A percentile compares a stretch with the other conserved stretches of the same genome.
These are phyloP conservation scores for Salvia miltiorrhiza DNA, from an alignment of 257 asterid species.

Conservation along the genomic window DNA sequence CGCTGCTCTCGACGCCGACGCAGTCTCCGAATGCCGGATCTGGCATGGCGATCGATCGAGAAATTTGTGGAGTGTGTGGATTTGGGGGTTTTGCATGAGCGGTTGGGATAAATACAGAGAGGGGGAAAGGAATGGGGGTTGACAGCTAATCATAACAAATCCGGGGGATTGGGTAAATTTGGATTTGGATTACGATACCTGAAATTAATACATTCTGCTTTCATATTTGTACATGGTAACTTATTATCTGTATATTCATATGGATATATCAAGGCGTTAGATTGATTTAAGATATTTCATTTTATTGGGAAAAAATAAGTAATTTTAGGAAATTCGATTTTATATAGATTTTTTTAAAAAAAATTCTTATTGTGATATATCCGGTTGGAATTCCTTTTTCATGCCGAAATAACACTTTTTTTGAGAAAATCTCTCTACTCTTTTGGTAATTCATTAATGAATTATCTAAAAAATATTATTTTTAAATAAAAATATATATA, in stretches of 20 bases:
- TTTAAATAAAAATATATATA: too few relatives aligned
- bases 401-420: background rate
- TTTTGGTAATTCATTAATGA: too few relatives aligned
- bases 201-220: background rate
- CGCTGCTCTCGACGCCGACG: constrained; percentile 53
- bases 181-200: constrained; percentile 9
- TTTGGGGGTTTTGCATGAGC: constrained; percentile 18
- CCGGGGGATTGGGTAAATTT: constrained; percentile 18
- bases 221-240: background rate
- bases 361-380: background rate
- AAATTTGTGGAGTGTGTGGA: background rate
- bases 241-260: background rate
- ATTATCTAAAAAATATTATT: too few relatives aligned
- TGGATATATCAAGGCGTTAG: background rate
- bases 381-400: background rate
- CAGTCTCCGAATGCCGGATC: constrained; percentile 38
- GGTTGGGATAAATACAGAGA: constrained; percentile 1
- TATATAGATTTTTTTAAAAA: background rate
- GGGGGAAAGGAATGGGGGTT: background rate
- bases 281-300: background rate
- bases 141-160: constrained; percentile 26
- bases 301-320: background rate
- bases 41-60: constrained; percentile 31
- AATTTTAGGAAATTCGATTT: background rate
- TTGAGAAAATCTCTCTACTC: background rate